Conservation (phyloP, 768 basidiomycete genomes). For the Mycena crocata region DNA sequence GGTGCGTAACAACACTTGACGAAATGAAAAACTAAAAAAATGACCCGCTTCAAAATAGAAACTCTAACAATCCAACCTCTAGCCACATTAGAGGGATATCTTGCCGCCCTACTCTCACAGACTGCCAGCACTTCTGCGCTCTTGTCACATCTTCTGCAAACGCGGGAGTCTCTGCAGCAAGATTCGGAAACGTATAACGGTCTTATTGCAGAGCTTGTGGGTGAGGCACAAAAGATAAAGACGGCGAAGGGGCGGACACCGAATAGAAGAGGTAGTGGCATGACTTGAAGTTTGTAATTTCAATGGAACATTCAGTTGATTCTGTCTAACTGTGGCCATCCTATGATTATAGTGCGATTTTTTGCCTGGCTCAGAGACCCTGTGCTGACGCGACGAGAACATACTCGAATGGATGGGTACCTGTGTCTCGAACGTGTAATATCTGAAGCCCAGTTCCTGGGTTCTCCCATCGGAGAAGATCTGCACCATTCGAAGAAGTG, state of each 20-base stretch:
- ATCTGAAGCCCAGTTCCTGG: background rate
- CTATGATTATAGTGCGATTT: background rate
- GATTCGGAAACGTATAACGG: constrained; percentile 92
- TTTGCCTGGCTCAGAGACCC: background rate
- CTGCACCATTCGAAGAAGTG: background rate
- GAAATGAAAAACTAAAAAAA: background rate
- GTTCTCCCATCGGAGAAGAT: background rate
- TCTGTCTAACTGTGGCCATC: background rate
- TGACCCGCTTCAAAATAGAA: constrained; percentile 56
- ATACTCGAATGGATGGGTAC: background rate
- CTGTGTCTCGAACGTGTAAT: background rate
- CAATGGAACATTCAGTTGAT: background rate
- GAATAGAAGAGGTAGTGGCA: constrained; percentile 62
- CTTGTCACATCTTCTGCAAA: constrained; percentile 85
- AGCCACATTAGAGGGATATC: constrained; percentile 69
- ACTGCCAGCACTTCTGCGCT: constrained; percentile 81
- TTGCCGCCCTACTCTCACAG: constrained; percentile 75
- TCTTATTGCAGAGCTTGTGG: constrained; percentile 91
- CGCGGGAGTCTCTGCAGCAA: constrained; percentile 84
- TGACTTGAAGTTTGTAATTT: constrained; percentile 41
- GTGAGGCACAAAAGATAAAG: constrained; percentile 88
- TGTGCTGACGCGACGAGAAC: background rate
- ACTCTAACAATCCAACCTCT: constrained; percentile 79
- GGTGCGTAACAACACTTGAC: constrained; percentile 54
- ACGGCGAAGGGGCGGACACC: constrained; percentile 66